phyloP scores from a whole-genome alignment of 371 early-diverging fungal species.

The Actinomucor elegans region DNA sequence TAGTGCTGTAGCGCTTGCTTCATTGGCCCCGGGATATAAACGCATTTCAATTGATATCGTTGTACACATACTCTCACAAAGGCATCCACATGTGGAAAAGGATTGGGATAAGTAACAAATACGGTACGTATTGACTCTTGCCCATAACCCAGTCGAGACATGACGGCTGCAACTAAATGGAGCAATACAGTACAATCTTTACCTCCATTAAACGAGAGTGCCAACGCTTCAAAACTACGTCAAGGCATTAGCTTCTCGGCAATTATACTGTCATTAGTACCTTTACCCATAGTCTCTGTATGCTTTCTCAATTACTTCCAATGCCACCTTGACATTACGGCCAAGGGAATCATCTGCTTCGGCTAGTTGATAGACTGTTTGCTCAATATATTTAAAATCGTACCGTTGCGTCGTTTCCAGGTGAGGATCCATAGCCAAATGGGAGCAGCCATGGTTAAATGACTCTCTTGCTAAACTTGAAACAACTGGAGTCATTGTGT shows the following conservation, averaged over 20 bases:
- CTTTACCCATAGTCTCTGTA: slow-evolving; percentile 65
- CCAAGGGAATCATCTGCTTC: slow-evolving; percentile 36
- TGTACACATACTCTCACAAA: slow-evolving; percentile 75
- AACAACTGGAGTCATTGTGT: not conserved
- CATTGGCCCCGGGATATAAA: slow-evolving; percentile 76
- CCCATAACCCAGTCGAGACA: slow-evolving; percentile 29
- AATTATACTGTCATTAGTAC: too few relatives aligned
- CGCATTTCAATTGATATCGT: slow-evolving; percentile 69
- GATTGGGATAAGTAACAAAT: slow-evolving; percentile 75
- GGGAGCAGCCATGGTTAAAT: slow-evolving; percentile 35
- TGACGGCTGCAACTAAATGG: slow-evolving; percentile 69
- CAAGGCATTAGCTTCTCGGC: not conserved
- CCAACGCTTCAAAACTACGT: slow-evolving; percentile 51
- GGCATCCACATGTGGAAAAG: slow-evolving; percentile 86
- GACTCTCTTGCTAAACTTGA: slow-evolving; percentile 5
- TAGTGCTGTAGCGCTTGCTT: slow-evolving; percentile 74
- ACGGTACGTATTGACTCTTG: slow-evolving; percentile 42
- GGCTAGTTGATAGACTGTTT: slow-evolving; percentile 45
- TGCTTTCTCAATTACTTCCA: slow-evolving; percentile 68
- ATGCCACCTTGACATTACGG: slow-evolving; percentile 46
- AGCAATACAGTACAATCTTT: slow-evolving; percentile 96
- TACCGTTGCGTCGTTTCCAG: slow-evolving; percentile 31
- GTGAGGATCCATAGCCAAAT: slow-evolving; percentile 27
- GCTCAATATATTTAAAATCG: slow-evolving; percentile 42
- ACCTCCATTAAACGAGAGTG: slow-evolving; percentile 94